A percentile compares a stretch with the other conserved stretches of the same genome.
Conservation (phyloP, 768 basidiomycete genomes). For the Leucogyrophana mollusca region DNA sequence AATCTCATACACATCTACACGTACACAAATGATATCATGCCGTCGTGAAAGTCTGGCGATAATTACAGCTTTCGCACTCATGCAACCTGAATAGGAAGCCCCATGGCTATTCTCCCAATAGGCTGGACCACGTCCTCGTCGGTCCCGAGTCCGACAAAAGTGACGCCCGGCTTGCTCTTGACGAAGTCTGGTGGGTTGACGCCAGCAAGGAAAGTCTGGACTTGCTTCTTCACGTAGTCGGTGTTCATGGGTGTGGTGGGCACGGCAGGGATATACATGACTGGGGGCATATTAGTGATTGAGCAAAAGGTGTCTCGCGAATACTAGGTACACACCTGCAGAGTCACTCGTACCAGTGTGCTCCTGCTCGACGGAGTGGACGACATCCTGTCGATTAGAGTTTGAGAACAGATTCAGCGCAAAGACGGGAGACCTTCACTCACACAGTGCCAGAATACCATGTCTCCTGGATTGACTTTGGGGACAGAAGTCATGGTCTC, state of each 20-base stretch:
- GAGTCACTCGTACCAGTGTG: slow-evolving; percentile 57
- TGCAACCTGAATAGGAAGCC: slow-evolving; percentile 26
- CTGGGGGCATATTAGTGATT: slow-evolving; percentile 27
- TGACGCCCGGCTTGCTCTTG: slow-evolving; percentile 38
- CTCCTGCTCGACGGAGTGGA: slow-evolving; percentile 47
- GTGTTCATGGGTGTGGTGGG: slow-evolving; percentile 63
- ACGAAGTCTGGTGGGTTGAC: slow-evolving; percentile 74
- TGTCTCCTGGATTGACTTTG: slow-evolving; percentile 71
- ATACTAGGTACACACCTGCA: slow-evolving; percentile 38
- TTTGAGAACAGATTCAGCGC: neutral
- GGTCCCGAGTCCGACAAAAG: slow-evolving; percentile 38
- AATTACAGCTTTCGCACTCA: neutral
- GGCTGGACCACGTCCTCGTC: slow-evolving; percentile 36
- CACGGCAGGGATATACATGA: slow-evolving; percentile 79
- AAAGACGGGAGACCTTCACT: slow-evolving; percentile 6
- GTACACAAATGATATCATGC: neutral
- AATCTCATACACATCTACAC: neutral
- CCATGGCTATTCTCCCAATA: slow-evolving; percentile 43
- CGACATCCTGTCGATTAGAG: slow-evolving; percentile 34
- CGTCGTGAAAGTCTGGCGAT: too few relatives aligned
- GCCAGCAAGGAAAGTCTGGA: slow-evolving; percentile 56
- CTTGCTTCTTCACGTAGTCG: slow-evolving; percentile 62
- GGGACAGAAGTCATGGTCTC: slow-evolving; percentile 71
- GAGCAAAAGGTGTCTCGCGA: neutral
- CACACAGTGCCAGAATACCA: slow-evolving; percentile 77